phyloP scores from a whole-genome alignment of 768 basidiomycete species.

The Gelatoporia subvermispora region DNA sequence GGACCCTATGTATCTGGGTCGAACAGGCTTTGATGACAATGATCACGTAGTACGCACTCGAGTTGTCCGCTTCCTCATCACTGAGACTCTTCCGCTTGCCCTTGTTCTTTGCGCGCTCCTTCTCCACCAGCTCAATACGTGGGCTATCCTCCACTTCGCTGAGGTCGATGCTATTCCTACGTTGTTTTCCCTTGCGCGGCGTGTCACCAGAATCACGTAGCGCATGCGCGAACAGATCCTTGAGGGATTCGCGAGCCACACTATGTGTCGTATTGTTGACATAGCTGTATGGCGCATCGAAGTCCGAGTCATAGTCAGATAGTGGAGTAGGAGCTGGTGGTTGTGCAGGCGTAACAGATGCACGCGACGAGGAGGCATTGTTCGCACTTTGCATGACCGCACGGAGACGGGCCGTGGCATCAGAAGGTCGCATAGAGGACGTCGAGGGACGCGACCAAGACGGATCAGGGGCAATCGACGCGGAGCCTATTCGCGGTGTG shows the following conservation, averaged over 20 bases:
- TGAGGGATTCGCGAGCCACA: conserved; percentile 53
- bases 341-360: background rate
- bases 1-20: background rate
- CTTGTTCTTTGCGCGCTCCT: conserved; percentile 39
- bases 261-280: conserved; percentile 32
- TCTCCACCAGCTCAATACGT: conserved; percentile 31
- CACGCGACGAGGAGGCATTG: conserved; percentile 21
- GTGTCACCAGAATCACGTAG: conserved; percentile 61
- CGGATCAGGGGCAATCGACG: conserved; percentile 16
- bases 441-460: conserved; percentile 6
- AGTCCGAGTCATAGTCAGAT: conserved; percentile 55
- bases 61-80: conserved; percentile 61
- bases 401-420: conserved; percentile 58
- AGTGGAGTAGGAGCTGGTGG: conserved; percentile 26
- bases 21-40: conserved; percentile 3
- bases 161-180: conserved; percentile 55
- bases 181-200: conserved; percentile 44
- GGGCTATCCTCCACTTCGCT: conserved; percentile 60
- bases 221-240: conserved; percentile 62
- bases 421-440: conserved; percentile 18
- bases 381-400: conserved; percentile 53
- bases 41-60: conserved; percentile 35
- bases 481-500: conserved; percentile 29
- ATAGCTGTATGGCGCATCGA: conserved; percentile 41
- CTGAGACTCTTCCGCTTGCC: conserved; percentile 56